phyloP scores from a whole-genome alignment of 345 rosid genomes.

The Citropsis articulata region DNA sequence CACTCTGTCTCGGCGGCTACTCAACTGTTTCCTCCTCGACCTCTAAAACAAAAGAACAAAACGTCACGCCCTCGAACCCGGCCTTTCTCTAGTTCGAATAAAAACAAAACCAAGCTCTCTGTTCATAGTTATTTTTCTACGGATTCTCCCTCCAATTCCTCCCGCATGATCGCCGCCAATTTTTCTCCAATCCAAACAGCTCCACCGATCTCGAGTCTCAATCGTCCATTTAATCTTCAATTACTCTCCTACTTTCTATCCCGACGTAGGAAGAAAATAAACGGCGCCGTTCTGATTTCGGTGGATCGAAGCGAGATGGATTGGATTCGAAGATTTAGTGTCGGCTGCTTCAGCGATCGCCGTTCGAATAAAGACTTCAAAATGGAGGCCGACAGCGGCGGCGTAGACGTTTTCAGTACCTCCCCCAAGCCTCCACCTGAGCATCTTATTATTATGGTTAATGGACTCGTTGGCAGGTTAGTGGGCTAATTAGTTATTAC shows the following conservation, averaged over 20 bases:
- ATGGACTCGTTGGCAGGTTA: constrained; percentile 82
- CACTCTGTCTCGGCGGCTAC: background rate
- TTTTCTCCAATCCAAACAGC: constrained; percentile 23
- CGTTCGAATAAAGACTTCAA: constrained; percentile 21
- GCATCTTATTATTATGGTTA: constrained; percentile 87
- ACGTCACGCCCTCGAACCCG: background rate
- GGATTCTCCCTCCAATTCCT: constrained; percentile 1
- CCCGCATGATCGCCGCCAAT: constrained; percentile 47
- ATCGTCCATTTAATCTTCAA: background rate
- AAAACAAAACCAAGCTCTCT: background rate
- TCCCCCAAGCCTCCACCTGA: constrained; percentile 40
- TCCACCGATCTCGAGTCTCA: constrained; percentile 7
- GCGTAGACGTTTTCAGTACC: constrained; percentile 55
- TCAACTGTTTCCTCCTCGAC: background rate
- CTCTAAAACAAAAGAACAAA: background rate
- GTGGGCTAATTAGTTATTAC: background rate
- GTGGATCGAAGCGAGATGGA: constrained; percentile 35
- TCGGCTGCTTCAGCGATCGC: constrained; percentile 49
- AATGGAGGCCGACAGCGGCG: constrained; percentile 63
- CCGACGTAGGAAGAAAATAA: constrained; percentile 13
- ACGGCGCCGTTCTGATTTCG: background rate
- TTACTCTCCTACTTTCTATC: constrained; percentile 15
- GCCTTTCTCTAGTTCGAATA: background rate
- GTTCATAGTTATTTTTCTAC: background rate
- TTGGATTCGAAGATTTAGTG: constrained; percentile 32